Percentiles rank a stretch among this genome's conserved stretches.
Conservation (phyloP, 805 yeast species). For the Metschnikowia proteae region DNA sequence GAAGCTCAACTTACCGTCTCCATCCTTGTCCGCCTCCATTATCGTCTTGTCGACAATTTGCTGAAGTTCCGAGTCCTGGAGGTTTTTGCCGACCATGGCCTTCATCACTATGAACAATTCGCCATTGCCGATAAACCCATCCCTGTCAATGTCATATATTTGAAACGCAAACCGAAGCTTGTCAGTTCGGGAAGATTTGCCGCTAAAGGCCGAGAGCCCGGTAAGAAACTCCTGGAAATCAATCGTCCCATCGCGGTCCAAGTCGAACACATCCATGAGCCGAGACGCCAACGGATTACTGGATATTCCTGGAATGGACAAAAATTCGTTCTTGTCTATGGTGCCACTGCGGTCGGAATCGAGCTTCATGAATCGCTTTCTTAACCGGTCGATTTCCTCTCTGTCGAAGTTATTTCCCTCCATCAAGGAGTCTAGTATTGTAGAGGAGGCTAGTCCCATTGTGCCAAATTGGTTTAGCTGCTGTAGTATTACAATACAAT, state of each 20-base stretch:
- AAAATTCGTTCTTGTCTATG: slow-evolving; percentile 84
- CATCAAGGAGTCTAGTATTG: slow-evolving; percentile 60
- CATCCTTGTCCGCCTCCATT: slow-evolving; percentile 92
- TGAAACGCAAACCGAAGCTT: slow-evolving; percentile 86
- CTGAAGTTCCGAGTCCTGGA: slow-evolving; percentile 83
- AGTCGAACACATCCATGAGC: slow-evolving; percentile 90
- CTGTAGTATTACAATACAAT: background rate
- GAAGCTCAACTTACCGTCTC: slow-evolving; percentile 81
- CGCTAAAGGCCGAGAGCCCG: slow-evolving; percentile 83
- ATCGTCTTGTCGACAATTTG: slow-evolving; percentile 97
- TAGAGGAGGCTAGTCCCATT: slow-evolving; percentile 64
- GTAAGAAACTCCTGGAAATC: slow-evolving; percentile 93
- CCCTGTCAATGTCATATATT: slow-evolving; percentile 93
- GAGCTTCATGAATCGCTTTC: slow-evolving; percentile 90
- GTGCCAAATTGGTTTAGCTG: background rate
- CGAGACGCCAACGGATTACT: slow-evolving; percentile 87
- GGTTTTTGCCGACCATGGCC: slow-evolving; percentile 94
- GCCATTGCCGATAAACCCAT: slow-evolving; percentile 93
- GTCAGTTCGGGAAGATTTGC: slow-evolving; percentile 74
- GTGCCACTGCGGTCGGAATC: slow-evolving; percentile 93
- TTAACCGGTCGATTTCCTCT: slow-evolving; percentile 86
- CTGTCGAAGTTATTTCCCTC: slow-evolving; percentile 84
- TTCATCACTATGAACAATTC: slow-evolving; percentile 88
- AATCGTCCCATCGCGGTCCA: slow-evolving; percentile 86
- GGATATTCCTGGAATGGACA: slow-evolving; percentile 88